Percentiles rank a stretch among this genome's conserved stretches.
Conservation (phyloP, 2,329 filamentous ascomycete genomes). For the Emmonsia crescens region DNA sequence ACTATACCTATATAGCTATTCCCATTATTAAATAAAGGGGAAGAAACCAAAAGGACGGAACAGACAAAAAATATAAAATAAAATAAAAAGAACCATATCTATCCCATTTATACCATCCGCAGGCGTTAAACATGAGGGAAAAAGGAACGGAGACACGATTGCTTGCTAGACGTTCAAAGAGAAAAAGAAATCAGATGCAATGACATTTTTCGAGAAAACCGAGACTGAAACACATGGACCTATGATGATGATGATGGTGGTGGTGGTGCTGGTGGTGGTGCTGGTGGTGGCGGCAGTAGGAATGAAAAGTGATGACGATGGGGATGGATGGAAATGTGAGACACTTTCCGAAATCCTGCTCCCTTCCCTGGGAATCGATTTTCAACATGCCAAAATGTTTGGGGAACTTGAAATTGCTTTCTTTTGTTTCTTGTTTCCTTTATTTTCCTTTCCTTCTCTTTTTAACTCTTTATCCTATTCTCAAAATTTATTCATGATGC, state of each 20-base stretch:
- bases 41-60: too few relatives aligned
- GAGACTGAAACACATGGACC: background rate
- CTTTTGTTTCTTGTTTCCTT: background rate
- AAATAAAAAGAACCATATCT: too few relatives aligned
- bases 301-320: background rate
- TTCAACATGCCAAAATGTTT: background rate
- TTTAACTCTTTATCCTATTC: background rate
- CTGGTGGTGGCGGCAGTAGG: background rate
- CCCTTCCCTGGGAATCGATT: background rate
- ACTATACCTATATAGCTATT: too few relatives aligned
- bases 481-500: background rate
- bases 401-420: background rate
- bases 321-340: background rate
- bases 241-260: background rate
- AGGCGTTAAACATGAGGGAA: background rate
- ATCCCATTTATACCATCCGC: background rate
- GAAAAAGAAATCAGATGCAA: background rate
- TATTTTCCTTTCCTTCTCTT: background rate
- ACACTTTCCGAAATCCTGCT: background rate
- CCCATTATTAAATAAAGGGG: too few relatives aligned
- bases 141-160: background rate
- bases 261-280: background rate
- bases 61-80: too few relatives aligned
- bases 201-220: background rate
- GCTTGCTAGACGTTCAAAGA: background rate